Evolutionary conservation across 75 land plant species (phyloP), one percentile per base, ranked within the genome.

Genomic region (Isoetes taiwanensis): DNA sequence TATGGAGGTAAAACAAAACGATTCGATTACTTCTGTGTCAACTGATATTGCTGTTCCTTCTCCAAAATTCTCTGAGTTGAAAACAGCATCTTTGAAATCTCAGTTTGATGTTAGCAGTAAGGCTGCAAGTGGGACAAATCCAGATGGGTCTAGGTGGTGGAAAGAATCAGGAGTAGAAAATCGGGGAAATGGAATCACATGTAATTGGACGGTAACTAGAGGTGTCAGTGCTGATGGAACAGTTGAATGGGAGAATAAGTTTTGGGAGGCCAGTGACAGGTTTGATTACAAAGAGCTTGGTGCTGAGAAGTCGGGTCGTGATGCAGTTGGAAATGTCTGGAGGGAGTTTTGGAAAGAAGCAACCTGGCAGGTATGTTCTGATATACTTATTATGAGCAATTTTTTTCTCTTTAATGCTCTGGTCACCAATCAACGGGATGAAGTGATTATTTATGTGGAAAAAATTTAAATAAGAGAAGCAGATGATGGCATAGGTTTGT

Each of bases 131-230:
- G 98, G 98, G 28, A 70, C 72, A 1, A 66, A 71, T 63, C 70
- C 75, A 9, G 96, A 93, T 75, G 98, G 98, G n/a, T 70, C 96
- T 23, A 74, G 85, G 39, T 93, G 96, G 96, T 93, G 98, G 98
- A 79, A 63, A 71, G 98, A 93, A 67, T 79, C 80, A 19, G 98
- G 98, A 0, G 57, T 72, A 28, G 98, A 93, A 34, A 48, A 56
- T 54, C 72, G 96, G 32, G 69, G 69, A 20, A 73, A 88, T 71
- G 96, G 98, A 10, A 90, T 88, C 14, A 52, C 76, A 30, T 87
- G 89, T 64, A 72, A 52, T 34, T 93, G 98, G 98, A 93, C 89
- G 0, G 57, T 93, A 12, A 75, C 52, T 29, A 75, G 98, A 27
- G 98, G 98, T 17, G 83, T 88, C 1, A 84, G 79, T 71, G 68